A percentile compares a stretch with the other conserved stretches of the same genome.
Evolutionary conservation across 495 filamentous ascomycete species (phyloP).

Genomic region (Hypoxylon fragiforme): DNA sequence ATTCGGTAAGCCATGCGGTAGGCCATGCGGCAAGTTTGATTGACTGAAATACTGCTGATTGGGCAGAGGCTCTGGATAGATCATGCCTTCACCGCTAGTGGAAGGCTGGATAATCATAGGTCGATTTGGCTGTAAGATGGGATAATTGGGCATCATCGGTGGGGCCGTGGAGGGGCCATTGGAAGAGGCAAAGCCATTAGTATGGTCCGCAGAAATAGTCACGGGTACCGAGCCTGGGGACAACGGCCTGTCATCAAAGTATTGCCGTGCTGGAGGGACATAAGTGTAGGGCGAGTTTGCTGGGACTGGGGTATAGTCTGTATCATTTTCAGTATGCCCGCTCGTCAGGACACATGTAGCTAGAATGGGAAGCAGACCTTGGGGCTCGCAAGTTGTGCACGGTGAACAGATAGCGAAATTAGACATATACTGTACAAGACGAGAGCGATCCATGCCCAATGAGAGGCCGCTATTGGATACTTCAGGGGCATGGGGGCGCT

Average conservation of each 20-base stretch:
- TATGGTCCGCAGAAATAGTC: slow-evolving; percentile 32
- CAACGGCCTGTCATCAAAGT: slow-evolving; percentile 35
- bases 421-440: slow-evolving; percentile 44
- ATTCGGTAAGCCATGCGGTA: slow-evolving; percentile 22
- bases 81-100: slow-evolving; percentile 47
- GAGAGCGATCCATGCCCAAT: slow-evolving; percentile 39
- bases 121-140: slow-evolving; percentile 44
- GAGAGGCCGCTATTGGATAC: slow-evolving; percentile 27
- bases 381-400: slow-evolving; percentile 45
- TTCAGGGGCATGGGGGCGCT: slow-evolving; percentile 25
- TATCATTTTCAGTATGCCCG: slow-evolving; percentile 31
- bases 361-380: slow-evolving; percentile 36
- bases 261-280: slow-evolving; percentile 28
- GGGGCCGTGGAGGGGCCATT: slow-evolving; percentile 39
- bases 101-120: slow-evolving; percentile 43
- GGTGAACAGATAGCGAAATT: slow-evolving; percentile 45
- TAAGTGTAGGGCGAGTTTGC: slow-evolving; percentile 41
- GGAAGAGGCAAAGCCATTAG: slow-evolving; percentile 36
- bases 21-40: slow-evolving; percentile 23
- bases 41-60: slow-evolving; percentile 34
- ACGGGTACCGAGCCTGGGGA: slow-evolving; percentile 35
- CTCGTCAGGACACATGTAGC: slow-evolving; percentile 1
- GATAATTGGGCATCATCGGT: slow-evolving; percentile 45
- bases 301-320: slow-evolving; percentile 40
- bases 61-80: slow-evolving; percentile 44